Base-by-base conservation (phyloP, 192 early-diverging fungal species). In the Linnemannia exigua region DNA sequence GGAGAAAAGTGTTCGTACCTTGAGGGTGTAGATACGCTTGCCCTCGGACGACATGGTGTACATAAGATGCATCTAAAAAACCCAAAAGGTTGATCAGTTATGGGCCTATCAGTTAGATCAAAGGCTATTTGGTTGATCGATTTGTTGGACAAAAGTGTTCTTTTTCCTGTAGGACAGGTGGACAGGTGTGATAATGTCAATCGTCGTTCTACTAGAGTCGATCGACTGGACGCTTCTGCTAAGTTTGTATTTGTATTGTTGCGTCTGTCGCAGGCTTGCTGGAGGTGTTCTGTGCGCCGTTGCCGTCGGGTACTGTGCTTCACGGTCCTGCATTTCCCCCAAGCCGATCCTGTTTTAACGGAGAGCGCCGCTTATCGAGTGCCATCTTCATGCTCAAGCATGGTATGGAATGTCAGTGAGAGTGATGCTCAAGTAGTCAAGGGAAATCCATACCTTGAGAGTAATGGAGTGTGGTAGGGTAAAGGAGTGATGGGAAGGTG, bases 11-110 rank as follows among this genome's bases (percentile, higher is more conserved):
- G 25, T 36, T 52, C 78, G 33, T 88, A 95, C 95, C 94, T 98
- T 98, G 88, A 99, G 96, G 70, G 97, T 99, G 91, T 99, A 99
- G 77, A 97, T 91, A 81, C 97, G 95, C 90, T 98, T 94, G 88
- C 98, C 97, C 73, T 89, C 83, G 79, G 88, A 88, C 84, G 95
- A 91, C 78, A 93, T 75, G 77, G 93, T 92, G 93, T 94, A 98
- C 96, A 97, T 97, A 88, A 99, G 93, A 92, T 99, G 97, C 97
- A 99, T 99, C 84, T 86, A 69, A n/a, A n/a, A 31, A 48, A 22
- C 0, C n/a, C 8, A 67, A 50, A 33, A 48, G 41, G 15, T 9
- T 6, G 28, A 31, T 63, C 8, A 41, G 37, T 15, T 61, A 15
- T 17, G 52, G 35, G 46, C 47, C 16, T n/a, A 11, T 38, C 14